Base-by-base conservation (phyloP, 1,139 yeast genomes). In the Geotrichum carabidarum region DNA sequence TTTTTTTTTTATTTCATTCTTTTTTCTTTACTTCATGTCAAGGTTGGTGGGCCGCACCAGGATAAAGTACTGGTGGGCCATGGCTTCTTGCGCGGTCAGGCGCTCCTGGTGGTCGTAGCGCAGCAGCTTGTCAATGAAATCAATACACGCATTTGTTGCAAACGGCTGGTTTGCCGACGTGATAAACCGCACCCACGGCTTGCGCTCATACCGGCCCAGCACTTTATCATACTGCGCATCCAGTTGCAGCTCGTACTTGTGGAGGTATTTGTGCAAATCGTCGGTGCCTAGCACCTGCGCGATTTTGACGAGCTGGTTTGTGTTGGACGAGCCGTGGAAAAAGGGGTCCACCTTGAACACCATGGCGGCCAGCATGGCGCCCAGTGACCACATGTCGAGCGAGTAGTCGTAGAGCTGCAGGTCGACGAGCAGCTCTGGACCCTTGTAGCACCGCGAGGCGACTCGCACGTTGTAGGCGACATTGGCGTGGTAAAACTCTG, bases 311-410 rank as follows among this genome's bases (percentile, higher is more conserved):
- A 94, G 77, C 73, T 94, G 99, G 72, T 94, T 98, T 54, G 93
- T 88, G 71, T 94, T 94, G 44, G 96, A 89, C 60, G 88, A 86
- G 38, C 99, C 99, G 68, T 91, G 96, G 79, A 94, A 94, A 66
- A 94, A 91, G 3, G 99, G 99, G 67, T 94, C 99, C 71, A 89
- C 91, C 70, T 87, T 86, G 74, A 93, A 93, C 34, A 93, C 86
- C 80, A 94, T 87, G 15, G 97, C 87, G n/a, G 99, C 99, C 60
- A 93, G 75, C 93, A 91, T 91, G 59, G 98, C 95, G 42, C 99
- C 99, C 61, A 84, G 84, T 2, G 96, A 87, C 99, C 99, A 94
- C 71, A 94, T 72, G 70, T 94, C 99, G 55, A 94, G 77, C 7
- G 96, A 86, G 70, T 94, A 94, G 72, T 93, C 99, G 71, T 94